phyloP scores from a whole-genome alignment of 306 rosid genomes.

The Benincasa hispida region DNA sequence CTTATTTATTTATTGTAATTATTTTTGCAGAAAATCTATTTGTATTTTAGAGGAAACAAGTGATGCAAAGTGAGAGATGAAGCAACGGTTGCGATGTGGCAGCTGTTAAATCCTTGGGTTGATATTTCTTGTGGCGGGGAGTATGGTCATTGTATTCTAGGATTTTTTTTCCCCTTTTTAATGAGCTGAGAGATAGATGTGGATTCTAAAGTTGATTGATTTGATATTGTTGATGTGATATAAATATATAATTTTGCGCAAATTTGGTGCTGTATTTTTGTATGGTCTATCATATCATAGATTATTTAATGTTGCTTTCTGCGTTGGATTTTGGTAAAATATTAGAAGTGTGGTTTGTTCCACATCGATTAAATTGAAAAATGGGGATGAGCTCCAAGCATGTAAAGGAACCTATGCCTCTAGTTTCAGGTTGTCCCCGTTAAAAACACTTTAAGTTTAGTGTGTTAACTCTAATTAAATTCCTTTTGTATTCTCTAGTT shows the following conservation, averaged over 20 bases:
- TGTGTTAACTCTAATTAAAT: too few relatives aligned
- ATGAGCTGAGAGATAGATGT: neutral
- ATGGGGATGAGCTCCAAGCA: too few relatives aligned
- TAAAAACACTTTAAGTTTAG: too few relatives aligned
- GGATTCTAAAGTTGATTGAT: neutral
- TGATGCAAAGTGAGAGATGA: constrained; percentile 21
- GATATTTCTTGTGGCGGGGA: neutral
- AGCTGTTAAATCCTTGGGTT: neutral
- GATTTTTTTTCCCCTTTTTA: neutral
- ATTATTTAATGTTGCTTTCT: neutral
- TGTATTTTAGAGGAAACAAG: constrained; percentile 81
- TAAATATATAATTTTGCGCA: neutral
- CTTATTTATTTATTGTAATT: too few relatives aligned
- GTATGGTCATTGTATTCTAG: neutral
- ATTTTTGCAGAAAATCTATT: constrained; percentile 71
- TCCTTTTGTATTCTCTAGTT: too few relatives aligned
- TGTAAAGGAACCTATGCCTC: too few relatives aligned
- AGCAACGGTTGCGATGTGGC: neutral
- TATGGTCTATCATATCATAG: neutral
- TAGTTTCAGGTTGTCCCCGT: too few relatives aligned
- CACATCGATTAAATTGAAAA: too few relatives aligned
- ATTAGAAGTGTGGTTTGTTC: too few relatives aligned
- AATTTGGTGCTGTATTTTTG: neutral
- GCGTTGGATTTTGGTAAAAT: too few relatives aligned
- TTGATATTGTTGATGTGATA: too few relatives aligned